These are phyloP conservation scores for Ilyonectria mors-panacis DNA, from an alignment of 2,329 filamentous ascomycete species.

Conservation along the genomic window DNA sequence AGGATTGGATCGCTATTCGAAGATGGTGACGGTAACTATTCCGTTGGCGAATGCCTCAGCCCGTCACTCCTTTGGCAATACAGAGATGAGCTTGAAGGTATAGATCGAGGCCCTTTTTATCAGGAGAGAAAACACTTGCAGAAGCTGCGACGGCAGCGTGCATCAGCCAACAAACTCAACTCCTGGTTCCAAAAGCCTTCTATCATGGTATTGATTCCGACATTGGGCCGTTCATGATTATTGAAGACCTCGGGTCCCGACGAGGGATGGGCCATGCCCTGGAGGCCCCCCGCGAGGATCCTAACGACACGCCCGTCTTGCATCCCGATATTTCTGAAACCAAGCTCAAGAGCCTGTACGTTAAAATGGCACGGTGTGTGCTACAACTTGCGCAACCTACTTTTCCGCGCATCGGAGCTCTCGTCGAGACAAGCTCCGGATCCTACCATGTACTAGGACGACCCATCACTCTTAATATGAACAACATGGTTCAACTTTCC, in stretches of 20 bases:
- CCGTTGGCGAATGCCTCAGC: conserved; percentile 42
- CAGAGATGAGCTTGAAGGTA: conserved; percentile 40
- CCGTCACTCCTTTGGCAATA: conserved; percentile 43
- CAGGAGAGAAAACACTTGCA: conserved; percentile 41
- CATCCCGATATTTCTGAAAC: conserved; percentile 47
- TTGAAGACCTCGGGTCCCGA: conserved; percentile 38
- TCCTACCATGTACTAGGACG: conserved; percentile 49
- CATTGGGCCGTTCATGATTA: conserved; percentile 44
- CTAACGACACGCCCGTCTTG: conserved; percentile 41
- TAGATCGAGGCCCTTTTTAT: conserved; percentile 48
- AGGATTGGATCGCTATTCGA: conserved; percentile 45
- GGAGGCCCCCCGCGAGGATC: conserved; percentile 34
- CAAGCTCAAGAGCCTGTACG: conserved; percentile 52
- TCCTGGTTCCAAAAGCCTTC: conserved; percentile 45
- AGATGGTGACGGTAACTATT: conserved; percentile 29
- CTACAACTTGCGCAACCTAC: conserved; percentile 55
- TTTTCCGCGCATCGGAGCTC: conserved; percentile 57
- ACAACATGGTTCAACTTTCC: conserved; percentile 51
- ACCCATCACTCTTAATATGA: conserved; percentile 61
- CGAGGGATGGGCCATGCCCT: conserved; percentile 40
- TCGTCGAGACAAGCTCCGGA: conserved; percentile 48
- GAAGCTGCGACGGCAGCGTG: conserved; percentile 43
- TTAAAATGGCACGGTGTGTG: conserved; percentile 57
- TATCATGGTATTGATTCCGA: conserved; percentile 40
- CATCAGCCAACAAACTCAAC: conserved; percentile 36